Evolutionary conservation across 78 protist genomes (phyloP).

Genomic region (Dictyostelium brefeldianum): DNA sequence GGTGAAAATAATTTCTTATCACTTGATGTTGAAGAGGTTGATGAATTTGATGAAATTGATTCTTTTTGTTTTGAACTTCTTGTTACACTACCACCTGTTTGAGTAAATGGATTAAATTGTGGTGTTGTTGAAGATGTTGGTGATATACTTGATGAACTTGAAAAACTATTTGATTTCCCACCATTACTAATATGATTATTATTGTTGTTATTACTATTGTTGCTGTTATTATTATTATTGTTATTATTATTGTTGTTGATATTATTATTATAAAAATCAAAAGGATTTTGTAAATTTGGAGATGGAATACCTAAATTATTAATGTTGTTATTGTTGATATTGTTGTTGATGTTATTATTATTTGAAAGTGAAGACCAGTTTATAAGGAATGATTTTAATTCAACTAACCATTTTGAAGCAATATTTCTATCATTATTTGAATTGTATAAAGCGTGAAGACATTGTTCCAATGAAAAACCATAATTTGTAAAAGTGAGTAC

Average conservation of each 20-base stretch:
- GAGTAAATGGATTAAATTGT: neutral
- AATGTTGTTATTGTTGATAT: neutral
- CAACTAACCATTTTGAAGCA: conserved; percentile 64
- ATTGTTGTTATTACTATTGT: neutral
- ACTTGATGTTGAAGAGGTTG: neutral
- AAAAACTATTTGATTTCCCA: conserved; percentile 7
- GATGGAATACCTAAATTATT: neutral
- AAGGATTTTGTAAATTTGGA: neutral
- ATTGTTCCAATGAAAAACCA: conserved; percentile 70
- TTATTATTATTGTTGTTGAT: neutral
- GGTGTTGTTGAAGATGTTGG: conserved; percentile 33
- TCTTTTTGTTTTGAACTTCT: neutral
- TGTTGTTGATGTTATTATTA: neutral
- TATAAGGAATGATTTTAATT: conserved; percentile 38
- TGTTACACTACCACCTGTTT: neutral
- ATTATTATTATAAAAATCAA: neutral
- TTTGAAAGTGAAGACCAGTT: conserved; percentile 41
- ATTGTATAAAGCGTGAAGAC: conserved; percentile 42
- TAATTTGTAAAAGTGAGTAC: conserved; percentile 33
- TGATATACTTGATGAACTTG: neutral
- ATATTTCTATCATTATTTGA: conserved; percentile 45
- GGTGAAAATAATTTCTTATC: conserved; percentile 11
- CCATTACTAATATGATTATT: neutral
- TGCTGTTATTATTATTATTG: neutral
- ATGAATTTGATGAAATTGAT: neutral